phyloP scores from a whole-genome alignment of 2,329 filamentous ascomycete species.

The Exophiala sp. region DNA sequence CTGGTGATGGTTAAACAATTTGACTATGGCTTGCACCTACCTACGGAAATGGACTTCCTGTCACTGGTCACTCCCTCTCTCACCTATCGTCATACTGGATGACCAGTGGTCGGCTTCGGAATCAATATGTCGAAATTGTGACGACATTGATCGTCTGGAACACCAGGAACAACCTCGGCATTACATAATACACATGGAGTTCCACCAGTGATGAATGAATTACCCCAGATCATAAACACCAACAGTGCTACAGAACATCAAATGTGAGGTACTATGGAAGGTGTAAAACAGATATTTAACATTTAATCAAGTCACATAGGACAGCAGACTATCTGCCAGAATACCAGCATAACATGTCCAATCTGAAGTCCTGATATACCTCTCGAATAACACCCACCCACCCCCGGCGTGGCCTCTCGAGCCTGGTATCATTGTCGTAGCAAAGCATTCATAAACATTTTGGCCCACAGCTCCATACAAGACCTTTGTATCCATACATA shows the following conservation, averaged over 20 bases:
- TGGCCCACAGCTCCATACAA: background rate
- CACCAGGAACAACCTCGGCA: background rate
- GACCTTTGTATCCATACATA: background rate
- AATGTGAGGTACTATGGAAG: no score
- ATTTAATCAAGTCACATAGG: background rate
- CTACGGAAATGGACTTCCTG: no score
- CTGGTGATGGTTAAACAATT: no score
- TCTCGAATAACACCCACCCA: background rate
- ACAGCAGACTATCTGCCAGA: background rate
- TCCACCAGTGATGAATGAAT: background rate
- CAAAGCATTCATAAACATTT: background rate
- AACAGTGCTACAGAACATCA: background rate
- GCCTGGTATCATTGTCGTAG: conserved; percentile 1
- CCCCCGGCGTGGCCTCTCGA: background rate
- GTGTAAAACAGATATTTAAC: background rate
- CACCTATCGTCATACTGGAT: background rate
- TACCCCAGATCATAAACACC: background rate
- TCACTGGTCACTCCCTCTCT: no score
- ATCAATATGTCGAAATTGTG: conserved; percentile 8
- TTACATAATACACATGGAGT: background rate
- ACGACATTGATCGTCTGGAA: conserved; percentile 1
- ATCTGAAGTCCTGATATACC: background rate
- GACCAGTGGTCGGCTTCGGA: background rate
- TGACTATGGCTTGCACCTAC: no score
- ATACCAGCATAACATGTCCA: background rate